Conservation (phyloP, 257 asterid genomes). For the Salvia miltiorrhiza region DNA sequence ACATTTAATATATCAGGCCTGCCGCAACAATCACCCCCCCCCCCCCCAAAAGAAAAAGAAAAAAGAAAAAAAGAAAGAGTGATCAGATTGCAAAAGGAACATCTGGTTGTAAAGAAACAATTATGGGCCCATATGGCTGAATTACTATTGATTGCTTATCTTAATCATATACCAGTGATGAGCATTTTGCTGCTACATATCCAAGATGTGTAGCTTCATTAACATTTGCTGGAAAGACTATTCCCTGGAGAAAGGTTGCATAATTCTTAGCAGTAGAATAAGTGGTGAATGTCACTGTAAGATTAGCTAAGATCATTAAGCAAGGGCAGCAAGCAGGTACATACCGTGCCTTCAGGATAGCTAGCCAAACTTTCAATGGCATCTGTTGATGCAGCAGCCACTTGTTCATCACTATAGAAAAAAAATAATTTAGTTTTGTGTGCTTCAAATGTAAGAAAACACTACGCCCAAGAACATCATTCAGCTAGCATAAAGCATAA, state of each 20-base stretch:
- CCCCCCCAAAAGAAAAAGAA: not conserved
- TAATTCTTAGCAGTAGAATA: slow-evolving; percentile 15
- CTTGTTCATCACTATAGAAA: slow-evolving; percentile 71
- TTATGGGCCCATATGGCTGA: not conserved
- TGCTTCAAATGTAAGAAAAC: not conserved
- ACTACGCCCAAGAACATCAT: not conserved
- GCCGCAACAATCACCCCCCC: not conserved
- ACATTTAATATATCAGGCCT: not conserved
- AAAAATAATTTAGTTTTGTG: not conserved
- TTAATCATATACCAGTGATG: slow-evolving; percentile 67
- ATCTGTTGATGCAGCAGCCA: slow-evolving; percentile 69
- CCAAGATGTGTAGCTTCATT: slow-evolving; percentile 65
- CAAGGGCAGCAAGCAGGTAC: slow-evolving; percentile 27
- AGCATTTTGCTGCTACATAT: slow-evolving; percentile 53
- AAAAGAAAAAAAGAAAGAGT: not conserved
- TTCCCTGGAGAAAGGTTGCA: slow-evolving; percentile 36
- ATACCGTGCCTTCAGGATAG: slow-evolving; percentile 68
- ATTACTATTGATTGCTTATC: slow-evolving; percentile 1
- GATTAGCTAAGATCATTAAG: slow-evolving; percentile 10
- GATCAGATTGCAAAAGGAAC: not conserved
- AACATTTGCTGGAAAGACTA: slow-evolving; percentile 54
- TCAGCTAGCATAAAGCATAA: slow-evolving; percentile 1
- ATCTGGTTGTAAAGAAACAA: slow-evolving; percentile 1
- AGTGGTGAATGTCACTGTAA: slow-evolving; percentile 7
- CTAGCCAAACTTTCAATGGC: slow-evolving; percentile 59